Evolutionary conservation across 108 stramenopile species (phyloP), one percentile per base, ranked within the genome.

Genomic region (Cyclotella kingstonii): DNA sequence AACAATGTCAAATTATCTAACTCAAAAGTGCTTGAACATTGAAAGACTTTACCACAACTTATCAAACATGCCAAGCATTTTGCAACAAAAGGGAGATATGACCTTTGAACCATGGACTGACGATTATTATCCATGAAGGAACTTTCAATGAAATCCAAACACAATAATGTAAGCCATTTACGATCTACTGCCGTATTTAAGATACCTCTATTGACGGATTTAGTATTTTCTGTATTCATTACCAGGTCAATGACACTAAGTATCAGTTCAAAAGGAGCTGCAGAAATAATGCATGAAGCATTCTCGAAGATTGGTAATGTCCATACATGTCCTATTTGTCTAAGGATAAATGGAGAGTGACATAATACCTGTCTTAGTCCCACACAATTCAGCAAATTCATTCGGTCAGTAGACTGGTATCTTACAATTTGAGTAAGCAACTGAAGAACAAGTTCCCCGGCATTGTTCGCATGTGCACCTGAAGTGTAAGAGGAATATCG

Each of bases 361-460:
- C 18, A 12, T 10, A 68, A 18, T 53, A 38, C 1, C 17, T 38
- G n/a, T 28, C n/a, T n/a, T n/a, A n/a, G n/a, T n/a, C n/a, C n/a
- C n/a, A n/a, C n/a, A n/a, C n/a, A n/a, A n/a, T 17, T 2, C 6
- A 44, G 30, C 42, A 66, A 50, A 23, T 43, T 1, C 15, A 41
- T 15, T 40, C 74, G 63, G 47, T 84, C 80, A 18, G 75, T 82
- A 34, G 82, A 84, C 12, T 68, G 57, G 29, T 68, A 42, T 43
- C 63, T 53, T 30, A 86, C 59, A 2, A 91, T 84, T 38, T 84
- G 71, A 14, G 81, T 76, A 3, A 91, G 44, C 23, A 88, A 63
- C 50, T 75, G 60, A 9, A 88, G 27, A 47, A 91, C 80, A 14
- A 88, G 49, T 47, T 86, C 85, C 8, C 85, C 91, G 0, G 75